These are phyloP conservation scores for Moesziomyces sp. DNA, from an alignment of 1,284 basidiomycete genomes.

Conservation along the genomic window DNA sequence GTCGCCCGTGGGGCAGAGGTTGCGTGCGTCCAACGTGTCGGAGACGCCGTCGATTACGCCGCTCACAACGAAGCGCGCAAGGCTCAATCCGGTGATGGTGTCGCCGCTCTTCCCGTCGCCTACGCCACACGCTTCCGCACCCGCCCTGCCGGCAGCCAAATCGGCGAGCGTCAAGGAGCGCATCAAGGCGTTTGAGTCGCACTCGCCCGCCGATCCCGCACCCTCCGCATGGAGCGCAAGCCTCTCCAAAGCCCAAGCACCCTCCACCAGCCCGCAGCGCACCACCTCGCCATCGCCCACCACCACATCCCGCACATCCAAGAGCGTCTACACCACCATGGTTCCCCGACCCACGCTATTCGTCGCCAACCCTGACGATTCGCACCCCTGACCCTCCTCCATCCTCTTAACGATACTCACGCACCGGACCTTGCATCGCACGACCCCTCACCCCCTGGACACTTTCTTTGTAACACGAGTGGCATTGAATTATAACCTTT, in stretches of 20 bases:
- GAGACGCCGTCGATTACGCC: constrained; percentile 58
- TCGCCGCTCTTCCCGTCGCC: constrained; percentile 46
- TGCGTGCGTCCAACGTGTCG: constrained; percentile 28
- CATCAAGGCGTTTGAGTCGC: constrained; percentile 49
- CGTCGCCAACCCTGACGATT: constrained; percentile 57
- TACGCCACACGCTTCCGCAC: background rate
- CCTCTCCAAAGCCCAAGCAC: constrained; percentile 21
- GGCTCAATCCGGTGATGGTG: constrained; percentile 50
- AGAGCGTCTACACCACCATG: background rate
- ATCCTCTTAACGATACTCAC: too few relatives aligned
- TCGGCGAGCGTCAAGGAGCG: constrained; percentile 46
- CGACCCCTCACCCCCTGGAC: too few relatives aligned
- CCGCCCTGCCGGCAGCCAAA: background rate
- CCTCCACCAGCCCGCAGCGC: too few relatives aligned
- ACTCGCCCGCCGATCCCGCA: background rate
- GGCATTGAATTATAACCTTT: too few relatives aligned
- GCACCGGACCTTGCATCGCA: too few relatives aligned
- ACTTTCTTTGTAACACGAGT: too few relatives aligned
- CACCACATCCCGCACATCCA: too few relatives aligned
- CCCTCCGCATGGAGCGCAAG: constrained; percentile 24
- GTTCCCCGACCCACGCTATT: constrained; percentile 20
- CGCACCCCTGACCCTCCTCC: background rate
- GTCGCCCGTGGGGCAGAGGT: background rate
- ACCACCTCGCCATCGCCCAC: too few relatives aligned
- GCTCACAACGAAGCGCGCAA: constrained; percentile 55